Conservation (phyloP, 805 yeast species). For the Ogataea dorogensis region DNA sequence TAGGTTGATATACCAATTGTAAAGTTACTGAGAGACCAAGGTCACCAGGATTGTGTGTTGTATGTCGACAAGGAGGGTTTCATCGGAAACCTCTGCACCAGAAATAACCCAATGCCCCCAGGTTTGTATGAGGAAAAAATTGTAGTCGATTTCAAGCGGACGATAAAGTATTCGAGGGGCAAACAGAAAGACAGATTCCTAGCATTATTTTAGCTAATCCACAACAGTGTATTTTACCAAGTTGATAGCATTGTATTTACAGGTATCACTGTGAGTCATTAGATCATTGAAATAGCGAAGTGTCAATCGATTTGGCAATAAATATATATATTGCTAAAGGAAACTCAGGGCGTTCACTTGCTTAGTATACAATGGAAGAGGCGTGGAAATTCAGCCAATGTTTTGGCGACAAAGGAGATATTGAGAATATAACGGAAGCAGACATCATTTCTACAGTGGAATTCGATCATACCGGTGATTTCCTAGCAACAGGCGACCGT, state of each 20-base stretch:
- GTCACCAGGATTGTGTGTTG: neutral
- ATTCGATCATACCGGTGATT: slow-evolving; percentile 92
- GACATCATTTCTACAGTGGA: slow-evolving; percentile 97
- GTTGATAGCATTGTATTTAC: neutral
- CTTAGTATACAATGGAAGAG: slow-evolving; percentile 25
- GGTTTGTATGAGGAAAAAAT: slow-evolving; percentile 10
- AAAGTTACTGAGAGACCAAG: neutral
- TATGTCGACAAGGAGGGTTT: neutral
- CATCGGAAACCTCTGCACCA: slow-evolving; percentile 10
- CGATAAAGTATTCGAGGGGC: slow-evolving; percentile 13
- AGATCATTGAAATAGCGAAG: neutral
- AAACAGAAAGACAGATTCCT: slow-evolving; percentile 4
- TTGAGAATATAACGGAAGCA: slow-evolving; percentile 92
- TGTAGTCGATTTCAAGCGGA: slow-evolving; percentile 11
- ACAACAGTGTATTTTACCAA: slow-evolving; percentile 1
- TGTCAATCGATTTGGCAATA: slow-evolving; percentile 7
- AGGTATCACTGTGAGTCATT: neutral
- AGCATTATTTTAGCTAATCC: slow-evolving; percentile 4
- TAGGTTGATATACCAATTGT: slow-evolving; percentile 10
- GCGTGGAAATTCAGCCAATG: slow-evolving; percentile 92
- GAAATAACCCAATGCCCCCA: slow-evolving; percentile 1
- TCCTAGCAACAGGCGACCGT: slow-evolving; percentile 95
- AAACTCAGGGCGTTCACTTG: slow-evolving; percentile 5
- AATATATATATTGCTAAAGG: slow-evolving; percentile 6
- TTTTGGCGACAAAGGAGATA: slow-evolving; percentile 98